Percentiles rank a stretch among this genome's conserved stretches.
These are phyloP conservation scores for Monilinia vaccinii-corymbosi DNA, from an alignment of 2,329 filamentous ascomycete species.

Conservation along the genomic window DNA sequence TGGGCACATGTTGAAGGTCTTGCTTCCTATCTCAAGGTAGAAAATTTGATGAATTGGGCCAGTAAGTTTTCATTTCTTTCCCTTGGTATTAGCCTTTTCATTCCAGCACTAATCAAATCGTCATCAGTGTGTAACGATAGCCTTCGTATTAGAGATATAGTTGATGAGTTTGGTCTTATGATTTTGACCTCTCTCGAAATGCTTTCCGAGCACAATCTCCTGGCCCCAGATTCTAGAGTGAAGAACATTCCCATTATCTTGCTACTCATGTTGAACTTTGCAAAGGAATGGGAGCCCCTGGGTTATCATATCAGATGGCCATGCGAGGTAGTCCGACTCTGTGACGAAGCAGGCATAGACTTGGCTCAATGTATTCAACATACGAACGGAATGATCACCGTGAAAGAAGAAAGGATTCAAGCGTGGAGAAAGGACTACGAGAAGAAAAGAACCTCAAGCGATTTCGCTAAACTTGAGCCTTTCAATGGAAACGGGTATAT, in stretches of 20 bases:
- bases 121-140: conserved; percentile 16
- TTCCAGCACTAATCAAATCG: background rate
- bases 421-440: background rate
- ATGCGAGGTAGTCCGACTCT: conserved; percentile 32
- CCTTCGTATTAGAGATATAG: background rate
- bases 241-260: conserved; percentile 41
- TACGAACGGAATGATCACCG: conserved; percentile 11
- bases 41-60: conserved; percentile 9
- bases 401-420: conserved; percentile 10
- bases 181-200: conserved; percentile 46
- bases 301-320: background rate
- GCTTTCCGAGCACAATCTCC: conserved; percentile 31
- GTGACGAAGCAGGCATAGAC: conserved; percentile 15
- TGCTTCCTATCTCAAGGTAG: conserved; percentile 11
- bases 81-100: background rate
- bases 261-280: conserved; percentile 37
- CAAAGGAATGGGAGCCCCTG: background rate
- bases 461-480: background rate
- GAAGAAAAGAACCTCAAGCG: conserved; percentile 4
- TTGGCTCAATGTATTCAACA: conserved; percentile 10
- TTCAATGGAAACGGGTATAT: background rate
- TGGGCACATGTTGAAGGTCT: conserved; percentile 19
- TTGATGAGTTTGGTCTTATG: conserved; percentile 30
- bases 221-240: conserved; percentile 34
- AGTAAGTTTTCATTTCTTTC: conserved; percentile 1